phyloP scores from a whole-genome alignment of 2,329 filamentous ascomycete species.

The Amauroascus verrucosus region DNA sequence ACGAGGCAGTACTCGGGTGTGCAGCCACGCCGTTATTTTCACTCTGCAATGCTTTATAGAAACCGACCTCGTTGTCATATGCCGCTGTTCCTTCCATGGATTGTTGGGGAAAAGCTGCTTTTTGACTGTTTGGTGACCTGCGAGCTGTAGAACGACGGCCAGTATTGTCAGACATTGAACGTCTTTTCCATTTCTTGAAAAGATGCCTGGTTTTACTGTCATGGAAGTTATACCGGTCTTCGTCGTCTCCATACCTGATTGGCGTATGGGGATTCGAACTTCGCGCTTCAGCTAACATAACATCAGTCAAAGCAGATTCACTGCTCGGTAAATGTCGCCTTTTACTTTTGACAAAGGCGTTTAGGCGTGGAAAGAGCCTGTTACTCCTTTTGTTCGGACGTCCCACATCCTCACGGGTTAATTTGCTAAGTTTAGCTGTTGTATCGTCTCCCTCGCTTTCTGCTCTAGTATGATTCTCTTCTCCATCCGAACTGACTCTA shows the following conservation, averaged over 20 bases:
- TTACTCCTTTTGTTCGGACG: background rate
- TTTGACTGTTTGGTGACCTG: background rate
- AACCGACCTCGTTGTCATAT: background rate
- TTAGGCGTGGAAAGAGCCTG: slow-evolving; percentile 1
- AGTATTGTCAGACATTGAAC: background rate
- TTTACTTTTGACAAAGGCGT: background rate
- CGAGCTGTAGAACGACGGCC: background rate
- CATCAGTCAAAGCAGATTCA: background rate
- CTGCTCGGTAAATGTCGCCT: background rate
- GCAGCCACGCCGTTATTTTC: background rate
- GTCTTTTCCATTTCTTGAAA: slow-evolving; percentile 5
- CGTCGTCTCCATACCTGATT: background rate
- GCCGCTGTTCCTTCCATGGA: no score
- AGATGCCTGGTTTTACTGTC: background rate
- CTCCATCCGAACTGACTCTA: background rate
- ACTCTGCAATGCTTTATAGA: background rate
- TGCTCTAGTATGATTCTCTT: background rate
- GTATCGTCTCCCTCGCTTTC: background rate
- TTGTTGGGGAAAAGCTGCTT: background rate
- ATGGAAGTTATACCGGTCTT: background rate
- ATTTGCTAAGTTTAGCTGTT: background rate
- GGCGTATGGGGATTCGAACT: background rate
- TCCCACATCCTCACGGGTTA: background rate
- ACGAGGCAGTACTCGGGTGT: background rate
- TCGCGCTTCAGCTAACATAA: slow-evolving; percentile 1